Evolutionary conservation across 208 protist genomes (phyloP).

Genomic region (Crithidia fasciculata): DNA sequence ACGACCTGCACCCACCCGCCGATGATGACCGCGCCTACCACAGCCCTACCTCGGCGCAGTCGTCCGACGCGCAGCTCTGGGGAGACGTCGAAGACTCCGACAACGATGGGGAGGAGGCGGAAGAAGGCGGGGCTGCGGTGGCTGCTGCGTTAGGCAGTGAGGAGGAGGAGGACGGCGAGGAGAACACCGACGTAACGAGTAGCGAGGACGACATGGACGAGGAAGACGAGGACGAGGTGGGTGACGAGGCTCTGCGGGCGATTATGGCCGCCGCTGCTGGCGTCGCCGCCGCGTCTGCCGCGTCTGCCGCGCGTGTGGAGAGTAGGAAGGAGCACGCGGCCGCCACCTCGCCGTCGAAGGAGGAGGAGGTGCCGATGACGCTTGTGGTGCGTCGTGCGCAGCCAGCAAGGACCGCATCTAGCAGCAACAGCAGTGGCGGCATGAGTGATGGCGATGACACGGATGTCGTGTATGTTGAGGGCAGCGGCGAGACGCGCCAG

Average conservation of each 20-base stretch:
- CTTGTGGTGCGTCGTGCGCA: slow-evolving; percentile 13
- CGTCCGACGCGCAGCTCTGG: slow-evolving; percentile 25
- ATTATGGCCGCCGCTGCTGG: neutral
- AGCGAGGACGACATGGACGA: too few relatives aligned
- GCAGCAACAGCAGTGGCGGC: neutral
- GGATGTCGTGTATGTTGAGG: slow-evolving; percentile 31
- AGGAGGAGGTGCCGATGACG: slow-evolving; percentile 12
- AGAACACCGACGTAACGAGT: too few relatives aligned
- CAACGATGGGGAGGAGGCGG: slow-evolving; percentile 3
- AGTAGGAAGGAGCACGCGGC: neutral
- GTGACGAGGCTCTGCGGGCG: slow-evolving; percentile 4
- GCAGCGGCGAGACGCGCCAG: slow-evolving; percentile 54
- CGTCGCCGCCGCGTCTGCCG: neutral
- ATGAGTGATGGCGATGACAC: slow-evolving; percentile 6
- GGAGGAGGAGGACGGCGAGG: too few relatives aligned
- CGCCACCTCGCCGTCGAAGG: neutral
- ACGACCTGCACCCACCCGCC: neutral
- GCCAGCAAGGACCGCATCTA: neutral
- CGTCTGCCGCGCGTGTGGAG: neutral
- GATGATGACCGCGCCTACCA: slow-evolving; percentile 8
- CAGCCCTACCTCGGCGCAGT: slow-evolving; percentile 22
- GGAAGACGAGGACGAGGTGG: slow-evolving; percentile 12
- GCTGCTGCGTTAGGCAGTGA: too few relatives aligned
- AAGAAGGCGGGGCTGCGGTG: neutral
- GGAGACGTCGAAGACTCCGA: slow-evolving; percentile 33